These are phyloP conservation scores for Cyclocybe aegerita DNA, from an alignment of 768 basidiomycete genomes.

Conservation along the genomic window DNA sequence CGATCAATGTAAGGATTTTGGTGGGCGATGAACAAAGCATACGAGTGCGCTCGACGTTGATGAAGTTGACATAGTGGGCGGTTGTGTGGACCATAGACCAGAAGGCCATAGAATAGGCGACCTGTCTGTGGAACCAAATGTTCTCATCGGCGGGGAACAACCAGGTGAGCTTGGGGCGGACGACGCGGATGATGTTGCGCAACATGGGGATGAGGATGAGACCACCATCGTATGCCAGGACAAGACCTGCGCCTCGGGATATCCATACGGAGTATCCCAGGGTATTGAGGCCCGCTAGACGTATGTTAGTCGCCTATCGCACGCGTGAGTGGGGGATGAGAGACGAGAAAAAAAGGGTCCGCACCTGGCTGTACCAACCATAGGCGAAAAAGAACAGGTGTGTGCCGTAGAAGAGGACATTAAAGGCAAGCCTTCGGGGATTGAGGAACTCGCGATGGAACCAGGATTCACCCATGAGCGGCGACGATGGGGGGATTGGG, in stretches of 20 bases:
- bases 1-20: not conserved
- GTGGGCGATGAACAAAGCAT: conserved; percentile 26
- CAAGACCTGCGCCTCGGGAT: conserved; percentile 90
- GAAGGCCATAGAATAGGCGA: conserved; percentile 93
- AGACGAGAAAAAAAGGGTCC: conserved; percentile 9
- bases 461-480: conserved; percentile 67
- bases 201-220: conserved; percentile 88
- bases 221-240: conserved; percentile 83
- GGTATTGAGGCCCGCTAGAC: conserved; percentile 73
- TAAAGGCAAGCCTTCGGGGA: conserved; percentile 67
- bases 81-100: conserved; percentile 93
- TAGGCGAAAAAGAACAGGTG: conserved; percentile 76
- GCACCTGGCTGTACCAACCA: conserved; percentile 87
- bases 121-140: conserved; percentile 94
- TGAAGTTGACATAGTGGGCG: conserved; percentile 91
- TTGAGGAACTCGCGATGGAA: conserved; percentile 68
- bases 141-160: conserved; percentile 92
- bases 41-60: conserved; percentile 89
- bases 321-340: not conserved
- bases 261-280: conserved; percentile 86
- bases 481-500: conserved; percentile 23
- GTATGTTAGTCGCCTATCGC: conserved; percentile 54
- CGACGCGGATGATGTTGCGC: conserved; percentile 80
- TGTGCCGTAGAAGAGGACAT: conserved; percentile 75
- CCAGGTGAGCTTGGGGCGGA: conserved; percentile 81